Percentiles rank a stretch among this genome's conserved stretches.
Conservation (phyloP, 2,329 filamentous ascomycete genomes). For the Spiromastix sp. region DNA sequence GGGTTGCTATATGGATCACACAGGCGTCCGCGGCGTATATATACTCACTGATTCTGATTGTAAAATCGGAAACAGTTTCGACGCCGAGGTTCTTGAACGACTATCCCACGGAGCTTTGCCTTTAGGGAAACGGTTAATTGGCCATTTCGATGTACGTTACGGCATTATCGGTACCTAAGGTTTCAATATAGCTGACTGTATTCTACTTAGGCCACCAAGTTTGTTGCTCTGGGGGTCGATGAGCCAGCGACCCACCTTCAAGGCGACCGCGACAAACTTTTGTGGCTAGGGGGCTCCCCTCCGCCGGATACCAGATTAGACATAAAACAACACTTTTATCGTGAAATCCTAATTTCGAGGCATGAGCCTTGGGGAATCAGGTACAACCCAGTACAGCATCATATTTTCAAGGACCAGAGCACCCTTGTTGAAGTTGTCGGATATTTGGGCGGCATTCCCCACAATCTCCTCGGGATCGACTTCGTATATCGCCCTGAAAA, state of each 20-base stretch:
- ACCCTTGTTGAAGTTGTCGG: background rate
- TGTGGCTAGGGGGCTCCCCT: slow-evolving; percentile 1
- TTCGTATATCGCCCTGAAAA: background rate
- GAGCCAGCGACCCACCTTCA: background rate
- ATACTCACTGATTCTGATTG: background rate
- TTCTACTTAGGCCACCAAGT: background rate
- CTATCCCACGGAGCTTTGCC: background rate
- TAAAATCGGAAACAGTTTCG: background rate
- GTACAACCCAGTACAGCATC: slow-evolving; percentile 4
- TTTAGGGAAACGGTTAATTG: background rate
- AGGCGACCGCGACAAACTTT: slow-evolving; percentile 1
- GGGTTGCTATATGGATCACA: background rate
- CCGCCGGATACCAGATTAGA: slow-evolving; percentile 2
- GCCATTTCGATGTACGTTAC: slow-evolving; percentile 1
- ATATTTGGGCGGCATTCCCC: background rate
- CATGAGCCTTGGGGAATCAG: background rate
- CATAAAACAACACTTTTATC: slow-evolving; percentile 5
- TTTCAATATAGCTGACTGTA: background rate
- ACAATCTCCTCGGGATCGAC: background rate
- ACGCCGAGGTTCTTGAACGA: background rate
- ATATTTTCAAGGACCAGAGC: background rate
- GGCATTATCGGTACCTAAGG: background rate
- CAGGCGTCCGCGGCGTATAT: background rate
- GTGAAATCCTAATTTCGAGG: background rate
- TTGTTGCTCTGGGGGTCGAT: slow-evolving; percentile 1